Evolutionary conservation across 768 basidiomycete genomes (phyloP).

Genomic region (Rhizopogon vesiculosus): DNA sequence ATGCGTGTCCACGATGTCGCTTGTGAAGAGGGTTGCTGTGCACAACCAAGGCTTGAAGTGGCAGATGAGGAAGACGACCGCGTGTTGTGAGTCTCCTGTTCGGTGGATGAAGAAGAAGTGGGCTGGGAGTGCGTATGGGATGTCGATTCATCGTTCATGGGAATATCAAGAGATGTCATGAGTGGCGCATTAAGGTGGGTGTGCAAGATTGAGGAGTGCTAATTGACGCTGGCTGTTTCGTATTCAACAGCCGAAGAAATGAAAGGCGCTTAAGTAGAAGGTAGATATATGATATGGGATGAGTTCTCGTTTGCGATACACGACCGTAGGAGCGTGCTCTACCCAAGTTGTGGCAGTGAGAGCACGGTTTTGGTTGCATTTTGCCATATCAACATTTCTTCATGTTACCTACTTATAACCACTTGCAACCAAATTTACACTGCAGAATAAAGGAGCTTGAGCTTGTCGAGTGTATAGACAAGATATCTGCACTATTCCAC

Average conservation of each 20-base stretch:
- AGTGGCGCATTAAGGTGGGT: slow-evolving; percentile 11
- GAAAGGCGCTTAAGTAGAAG: not conserved
- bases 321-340: too few species aligned
- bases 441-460: too few species aligned
- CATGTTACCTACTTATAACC: not conserved
- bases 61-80: slow-evolving; percentile 5
- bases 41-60: slow-evolving; percentile 13
- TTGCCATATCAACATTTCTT: not conserved
- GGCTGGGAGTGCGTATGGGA: not conserved
- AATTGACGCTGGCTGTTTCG: not conserved
- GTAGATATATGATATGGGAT: not conserved
- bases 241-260: not conserved
- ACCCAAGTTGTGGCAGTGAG: too few species aligned
- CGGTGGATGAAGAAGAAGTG: not conserved
- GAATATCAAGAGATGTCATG: slow-evolving; percentile 25
- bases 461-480: too few species aligned
- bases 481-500: too few species aligned
- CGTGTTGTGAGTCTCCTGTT: not conserved
- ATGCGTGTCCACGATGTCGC: slow-evolving; percentile 24
- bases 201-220: not conserved
- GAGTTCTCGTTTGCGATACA: not conserved
- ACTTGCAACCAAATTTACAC: too few species aligned
- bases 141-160: slow-evolving; percentile 11
- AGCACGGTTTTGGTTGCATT: not conserved
- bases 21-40: slow-evolving; percentile 14